phyloP scores from a whole-genome alignment of 164 flowering plant species.

The Sedum album region DNA sequence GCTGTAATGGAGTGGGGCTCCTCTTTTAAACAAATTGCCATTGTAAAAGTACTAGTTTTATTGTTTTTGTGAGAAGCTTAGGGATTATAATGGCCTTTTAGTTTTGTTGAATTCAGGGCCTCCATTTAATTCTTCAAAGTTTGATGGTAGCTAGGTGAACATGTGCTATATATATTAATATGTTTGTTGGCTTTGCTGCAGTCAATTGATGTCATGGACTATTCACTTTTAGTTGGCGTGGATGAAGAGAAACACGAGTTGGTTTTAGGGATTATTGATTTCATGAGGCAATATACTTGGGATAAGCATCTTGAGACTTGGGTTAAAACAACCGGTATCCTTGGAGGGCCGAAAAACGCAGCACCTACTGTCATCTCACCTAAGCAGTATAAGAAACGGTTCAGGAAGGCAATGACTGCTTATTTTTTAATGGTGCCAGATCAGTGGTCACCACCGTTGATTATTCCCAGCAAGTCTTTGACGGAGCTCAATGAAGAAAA shows the following conservation, averaged over 20 bases:
- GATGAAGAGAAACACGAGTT: slow-evolving; percentile 27
- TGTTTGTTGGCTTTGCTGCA: slow-evolving; percentile 9
- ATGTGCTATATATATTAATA: not conserved
- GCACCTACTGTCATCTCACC: slow-evolving; percentile 55
- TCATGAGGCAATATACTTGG: slow-evolving; percentile 46
- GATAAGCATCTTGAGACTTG: not conserved
- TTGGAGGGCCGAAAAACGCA: slow-evolving; percentile 45
- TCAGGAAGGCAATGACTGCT: slow-evolving; percentile 51
- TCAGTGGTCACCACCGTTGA: slow-evolving; percentile 4
- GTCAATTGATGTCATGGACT: slow-evolving; percentile 29
- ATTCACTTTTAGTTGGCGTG: slow-evolving; percentile 28
- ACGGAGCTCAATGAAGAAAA: not conserved
- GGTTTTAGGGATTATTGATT: slow-evolving; percentile 35
- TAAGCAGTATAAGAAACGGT: slow-evolving; percentile 46
- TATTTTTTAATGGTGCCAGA: slow-evolving; percentile 20
- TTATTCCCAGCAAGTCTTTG: not conserved
- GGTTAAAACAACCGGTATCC: slow-evolving; percentile 26
- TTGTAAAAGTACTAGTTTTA: too few species aligned
- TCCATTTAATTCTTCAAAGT: too few species aligned
- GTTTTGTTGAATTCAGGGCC: too few species aligned
- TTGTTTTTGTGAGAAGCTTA: not conserved
- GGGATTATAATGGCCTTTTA: not conserved
- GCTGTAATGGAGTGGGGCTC: not conserved
- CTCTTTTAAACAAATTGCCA: not conserved
- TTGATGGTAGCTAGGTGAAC: not conserved